Evolutionary conservation across 495 filamentous ascomycete species (phyloP).

Genomic region (Talaromyces trachyspermus): DNA sequence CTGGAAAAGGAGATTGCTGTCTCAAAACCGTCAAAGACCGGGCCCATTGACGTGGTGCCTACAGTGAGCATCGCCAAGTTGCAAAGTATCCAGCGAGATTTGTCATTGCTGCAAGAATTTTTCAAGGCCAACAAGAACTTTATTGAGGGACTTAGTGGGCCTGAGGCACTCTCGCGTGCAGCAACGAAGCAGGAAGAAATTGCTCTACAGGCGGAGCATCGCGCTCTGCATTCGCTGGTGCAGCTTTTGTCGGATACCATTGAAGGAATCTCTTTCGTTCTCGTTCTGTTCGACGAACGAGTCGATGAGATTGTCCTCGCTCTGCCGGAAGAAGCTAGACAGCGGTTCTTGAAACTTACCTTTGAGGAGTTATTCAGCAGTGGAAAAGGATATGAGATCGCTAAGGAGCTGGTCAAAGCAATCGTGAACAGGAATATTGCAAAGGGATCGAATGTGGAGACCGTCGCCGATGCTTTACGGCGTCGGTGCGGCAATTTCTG

Average conservation of each 20-base stretch:
- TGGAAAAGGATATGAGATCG: slow-evolving; percentile 73
- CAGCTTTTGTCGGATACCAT: slow-evolving; percentile 77
- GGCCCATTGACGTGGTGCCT: slow-evolving; percentile 38
- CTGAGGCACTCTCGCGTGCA: slow-evolving; percentile 64
- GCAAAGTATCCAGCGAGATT: slow-evolving; percentile 65
- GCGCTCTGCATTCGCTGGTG: slow-evolving; percentile 78
- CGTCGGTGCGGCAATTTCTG: slow-evolving; percentile 93
- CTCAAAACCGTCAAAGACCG: slow-evolving; percentile 49
- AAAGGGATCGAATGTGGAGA: slow-evolving; percentile 92
- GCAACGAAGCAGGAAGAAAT: slow-evolving; percentile 80
- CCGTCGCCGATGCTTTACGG: slow-evolving; percentile 84
- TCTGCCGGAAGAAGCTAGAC: slow-evolving; percentile 59
- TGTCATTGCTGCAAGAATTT: slow-evolving; percentile 72
- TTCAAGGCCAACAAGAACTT: slow-evolving; percentile 76
- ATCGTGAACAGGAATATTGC: slow-evolving; percentile 97
- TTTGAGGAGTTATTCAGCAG: slow-evolving; percentile 82
- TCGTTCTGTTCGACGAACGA: slow-evolving; percentile 86
- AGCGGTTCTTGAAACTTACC: slow-evolving; percentile 65
- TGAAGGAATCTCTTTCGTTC: slow-evolving; percentile 91
- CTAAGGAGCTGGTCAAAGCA: slow-evolving; percentile 91
- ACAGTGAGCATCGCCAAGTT: slow-evolving; percentile 58
- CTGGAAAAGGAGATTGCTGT: slow-evolving; percentile 67
- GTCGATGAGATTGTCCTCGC: slow-evolving; percentile 81
- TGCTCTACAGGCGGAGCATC: slow-evolving; percentile 85
- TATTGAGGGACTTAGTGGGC: slow-evolving; percentile 85